Conservation (phyloP, 2,329 filamentous ascomycete genomes). For the Podosphaera xanthii region DNA sequence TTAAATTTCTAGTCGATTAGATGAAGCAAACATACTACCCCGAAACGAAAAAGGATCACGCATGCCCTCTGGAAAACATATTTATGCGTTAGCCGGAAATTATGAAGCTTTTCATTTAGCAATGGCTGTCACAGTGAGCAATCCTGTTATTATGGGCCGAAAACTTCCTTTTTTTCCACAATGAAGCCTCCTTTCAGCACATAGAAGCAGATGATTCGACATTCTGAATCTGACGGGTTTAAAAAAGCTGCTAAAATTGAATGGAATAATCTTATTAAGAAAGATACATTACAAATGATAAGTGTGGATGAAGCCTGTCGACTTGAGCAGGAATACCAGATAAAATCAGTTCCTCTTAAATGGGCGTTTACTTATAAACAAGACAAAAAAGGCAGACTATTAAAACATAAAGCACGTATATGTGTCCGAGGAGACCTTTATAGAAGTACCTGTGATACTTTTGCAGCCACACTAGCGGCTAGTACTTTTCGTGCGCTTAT, state of each 20-base stretch:
- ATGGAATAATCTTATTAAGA: neutral
- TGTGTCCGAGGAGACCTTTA: neutral
- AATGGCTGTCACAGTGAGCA: neutral
- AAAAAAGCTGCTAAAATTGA: neutral
- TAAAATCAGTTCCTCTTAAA: neutral
- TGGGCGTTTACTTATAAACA: constrained; percentile 1
- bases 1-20: neutral
- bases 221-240: neutral
- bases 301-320: neutral
- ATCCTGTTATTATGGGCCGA: neutral
- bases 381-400: neutral
- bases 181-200: neutral
- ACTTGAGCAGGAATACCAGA: neutral
- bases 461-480: neutral
- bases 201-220: neutral
- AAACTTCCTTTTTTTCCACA: neutral
- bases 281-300: neutral
- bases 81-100: neutral
- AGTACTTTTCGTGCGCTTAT: neutral
- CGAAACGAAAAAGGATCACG: neutral
- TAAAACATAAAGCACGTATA: neutral
- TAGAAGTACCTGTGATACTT: neutral
- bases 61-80: neutral
- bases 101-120: neutral
- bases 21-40: neutral